A percentile compares a stretch with the other conserved stretches of the same genome.
Conservation (phyloP, 2,329 filamentous ascomycete species). For the Coniochaeta prunicola region DNA sequence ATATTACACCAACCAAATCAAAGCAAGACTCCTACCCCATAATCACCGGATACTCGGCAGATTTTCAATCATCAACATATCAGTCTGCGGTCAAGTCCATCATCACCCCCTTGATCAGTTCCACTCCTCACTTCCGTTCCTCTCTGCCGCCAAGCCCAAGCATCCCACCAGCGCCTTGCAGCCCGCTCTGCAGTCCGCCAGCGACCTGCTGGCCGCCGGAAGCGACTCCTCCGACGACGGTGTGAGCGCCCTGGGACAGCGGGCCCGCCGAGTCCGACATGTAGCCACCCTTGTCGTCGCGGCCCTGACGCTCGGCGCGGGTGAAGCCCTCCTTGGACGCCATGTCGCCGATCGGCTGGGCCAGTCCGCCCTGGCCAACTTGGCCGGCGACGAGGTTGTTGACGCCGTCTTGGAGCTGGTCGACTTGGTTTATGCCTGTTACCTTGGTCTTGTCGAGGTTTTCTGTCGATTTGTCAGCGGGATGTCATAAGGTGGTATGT, state of each 20-base stretch:
- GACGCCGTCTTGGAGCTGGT: constrained; percentile 61
- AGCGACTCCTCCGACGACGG: constrained; percentile 7
- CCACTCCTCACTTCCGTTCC: neutral
- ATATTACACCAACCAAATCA: neutral
- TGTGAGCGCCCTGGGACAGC: constrained; percentile 4
- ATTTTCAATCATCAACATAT: neutral
- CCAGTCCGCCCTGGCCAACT: constrained; percentile 60
- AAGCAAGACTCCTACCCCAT: too few relatives aligned
- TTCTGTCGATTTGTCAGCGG: constrained; percentile 36
- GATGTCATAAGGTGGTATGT: too few relatives aligned
- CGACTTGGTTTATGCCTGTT: constrained; percentile 58
- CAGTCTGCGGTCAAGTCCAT: neutral
- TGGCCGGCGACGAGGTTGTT: constrained; percentile 56
- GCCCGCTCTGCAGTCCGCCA: constrained; percentile 5
- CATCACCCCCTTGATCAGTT: neutral
- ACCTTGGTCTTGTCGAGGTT: constrained; percentile 63
- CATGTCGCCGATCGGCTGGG: constrained; percentile 56
- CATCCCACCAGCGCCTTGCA: constrained; percentile 8
- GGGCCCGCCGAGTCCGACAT: constrained; percentile 10
- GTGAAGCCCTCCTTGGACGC: constrained; percentile 59
- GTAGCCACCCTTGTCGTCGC: constrained; percentile 51
- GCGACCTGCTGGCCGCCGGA: constrained; percentile 7
- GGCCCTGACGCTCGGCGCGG: constrained; percentile 55
- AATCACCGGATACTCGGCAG: too few relatives aligned
- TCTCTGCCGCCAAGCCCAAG: constrained; percentile 6